Conservation (phyloP, 1,139 yeast species). For the Scheffersomyces lignicola region DNA sequence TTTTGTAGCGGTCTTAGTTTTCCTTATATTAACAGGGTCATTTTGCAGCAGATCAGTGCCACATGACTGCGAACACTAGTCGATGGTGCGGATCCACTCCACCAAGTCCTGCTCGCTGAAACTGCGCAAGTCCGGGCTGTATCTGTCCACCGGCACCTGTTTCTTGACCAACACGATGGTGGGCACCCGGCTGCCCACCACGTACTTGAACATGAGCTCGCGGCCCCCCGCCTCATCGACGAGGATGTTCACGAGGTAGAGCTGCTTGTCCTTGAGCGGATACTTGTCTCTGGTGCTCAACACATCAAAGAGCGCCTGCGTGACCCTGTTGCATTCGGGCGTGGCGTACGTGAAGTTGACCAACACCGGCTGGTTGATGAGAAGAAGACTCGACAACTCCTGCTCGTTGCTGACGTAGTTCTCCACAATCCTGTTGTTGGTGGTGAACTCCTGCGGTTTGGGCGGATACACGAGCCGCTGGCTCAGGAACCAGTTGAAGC, state of each 20-base stretch:
- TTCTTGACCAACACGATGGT: slow-evolving; percentile 65
- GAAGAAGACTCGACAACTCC: slow-evolving; percentile 57
- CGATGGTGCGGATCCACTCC: slow-evolving; percentile 47
- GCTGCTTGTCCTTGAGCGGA: slow-evolving; percentile 32
- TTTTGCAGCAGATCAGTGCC: too few relatives aligned
- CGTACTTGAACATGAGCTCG: slow-evolving; percentile 59
- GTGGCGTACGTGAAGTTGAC: slow-evolving; percentile 78
- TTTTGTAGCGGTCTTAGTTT: too few relatives aligned
- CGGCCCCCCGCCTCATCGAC: slow-evolving; percentile 64
- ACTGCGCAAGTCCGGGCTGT: slow-evolving; percentile 41
- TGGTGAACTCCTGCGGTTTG: slow-evolving; percentile 34
- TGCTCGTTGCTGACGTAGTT: slow-evolving; percentile 44
- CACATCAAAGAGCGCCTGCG: slow-evolving; percentile 61
- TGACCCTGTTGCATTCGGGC: slow-evolving; percentile 58
- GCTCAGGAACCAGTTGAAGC: slow-evolving; percentile 7
- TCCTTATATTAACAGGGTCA: too few relatives aligned
- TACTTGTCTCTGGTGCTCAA: slow-evolving; percentile 50
- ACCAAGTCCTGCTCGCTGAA: slow-evolving; percentile 55
- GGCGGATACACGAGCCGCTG: slow-evolving; percentile 41
- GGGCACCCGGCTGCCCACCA: slow-evolving; percentile 56
- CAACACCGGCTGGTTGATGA: slow-evolving; percentile 61
- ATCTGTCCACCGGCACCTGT: slow-evolving; percentile 60
- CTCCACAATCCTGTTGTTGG: slow-evolving; percentile 42
- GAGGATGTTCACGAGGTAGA: slow-evolving; percentile 70
- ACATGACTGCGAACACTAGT: slow-evolving; percentile 1